Evolutionary conservation across 345 rosid genomes (phyloP).

Genomic region (Bruguiera sexangula): DNA sequence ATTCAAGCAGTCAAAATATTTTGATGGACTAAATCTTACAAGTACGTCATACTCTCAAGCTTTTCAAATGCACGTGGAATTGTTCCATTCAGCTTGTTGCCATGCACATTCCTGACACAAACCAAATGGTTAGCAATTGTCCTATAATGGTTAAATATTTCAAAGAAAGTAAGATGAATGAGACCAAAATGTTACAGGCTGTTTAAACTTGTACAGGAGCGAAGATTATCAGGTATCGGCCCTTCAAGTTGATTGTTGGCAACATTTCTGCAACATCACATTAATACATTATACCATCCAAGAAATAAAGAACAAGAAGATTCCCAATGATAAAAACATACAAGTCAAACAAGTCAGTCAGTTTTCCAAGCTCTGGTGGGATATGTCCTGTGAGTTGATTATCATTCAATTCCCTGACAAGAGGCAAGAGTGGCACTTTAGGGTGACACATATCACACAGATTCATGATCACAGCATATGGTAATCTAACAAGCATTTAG

Average conservation of each 20-base stretch:
- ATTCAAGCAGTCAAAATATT: background rate
- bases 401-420: constrained; percentile 85
- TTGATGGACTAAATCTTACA: constrained; percentile 50
- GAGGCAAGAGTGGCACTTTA: background rate
- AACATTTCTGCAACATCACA: constrained; percentile 52
- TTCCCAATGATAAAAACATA: constrained; percentile 28
- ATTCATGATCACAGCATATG: background rate
- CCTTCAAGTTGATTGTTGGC: constrained; percentile 85
- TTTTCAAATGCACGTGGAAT: constrained; percentile 74
- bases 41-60: constrained; percentile 86
- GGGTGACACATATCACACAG: no score
- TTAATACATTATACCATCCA: background rate
- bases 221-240: constrained; percentile 77
- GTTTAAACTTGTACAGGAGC: constrained; percentile 86
- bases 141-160: background rate
- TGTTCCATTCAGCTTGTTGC: constrained; percentile 75
- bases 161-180: background rate
- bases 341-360: constrained; percentile 92
- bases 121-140: constrained; percentile 15
- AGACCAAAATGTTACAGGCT: constrained; percentile 53
- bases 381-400: constrained; percentile 72
- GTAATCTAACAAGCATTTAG: background rate
- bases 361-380: constrained; percentile 93
- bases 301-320: background rate
- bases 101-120: constrained; percentile 68